Evolutionary conservation across 106 monocot genomes (phyloP).

Genomic region (Phalaenopsis aphrodite): DNA sequence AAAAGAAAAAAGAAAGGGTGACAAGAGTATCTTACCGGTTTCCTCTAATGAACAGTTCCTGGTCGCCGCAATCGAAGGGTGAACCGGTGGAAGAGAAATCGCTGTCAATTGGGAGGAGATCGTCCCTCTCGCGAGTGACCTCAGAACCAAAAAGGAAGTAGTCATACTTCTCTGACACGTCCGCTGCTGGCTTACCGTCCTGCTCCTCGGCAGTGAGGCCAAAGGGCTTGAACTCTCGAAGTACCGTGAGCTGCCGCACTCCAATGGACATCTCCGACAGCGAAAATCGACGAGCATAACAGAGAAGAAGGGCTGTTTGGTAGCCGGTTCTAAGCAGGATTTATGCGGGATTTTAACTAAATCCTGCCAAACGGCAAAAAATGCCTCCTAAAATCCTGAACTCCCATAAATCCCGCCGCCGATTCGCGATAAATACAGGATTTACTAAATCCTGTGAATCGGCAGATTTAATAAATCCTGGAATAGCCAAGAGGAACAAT

Average conservation of each 20-base stretch:
- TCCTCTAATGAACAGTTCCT: conserved; percentile 87
- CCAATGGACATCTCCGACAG: conserved; percentile 32
- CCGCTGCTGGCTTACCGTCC: conserved; percentile 34
- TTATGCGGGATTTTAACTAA: too few relatives aligned
- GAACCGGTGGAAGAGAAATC: conserved; percentile 23
- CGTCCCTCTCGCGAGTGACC: conserved; percentile 39
- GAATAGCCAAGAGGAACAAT: too few relatives aligned
- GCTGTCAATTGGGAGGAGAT: conserved; percentile 9
- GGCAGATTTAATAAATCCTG: too few relatives aligned
- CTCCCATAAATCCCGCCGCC: too few relatives aligned
- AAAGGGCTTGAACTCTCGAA: conserved; percentile 83
- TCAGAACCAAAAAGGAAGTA: conserved; percentile 78
- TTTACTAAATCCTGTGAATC: too few relatives aligned
- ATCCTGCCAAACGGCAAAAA: too few relatives aligned
- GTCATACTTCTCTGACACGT: conserved; percentile 33
- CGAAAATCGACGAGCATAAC: not conserved
- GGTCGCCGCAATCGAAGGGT: conserved; percentile 40
- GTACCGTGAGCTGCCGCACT: conserved; percentile 56
- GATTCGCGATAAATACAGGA: too few relatives aligned
- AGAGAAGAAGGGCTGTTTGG: not conserved
- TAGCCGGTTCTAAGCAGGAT: too few relatives aligned
- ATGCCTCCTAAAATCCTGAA: too few relatives aligned
- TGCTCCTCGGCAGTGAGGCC: conserved; percentile 52
- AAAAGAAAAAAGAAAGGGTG: not conserved
- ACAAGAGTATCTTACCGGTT: conserved; percentile 35